Evolutionary conservation across 345 rosid species (phyloP), one percentile per base, ranked within the genome.

Genomic region (Carallia pectinifolia): DNA sequence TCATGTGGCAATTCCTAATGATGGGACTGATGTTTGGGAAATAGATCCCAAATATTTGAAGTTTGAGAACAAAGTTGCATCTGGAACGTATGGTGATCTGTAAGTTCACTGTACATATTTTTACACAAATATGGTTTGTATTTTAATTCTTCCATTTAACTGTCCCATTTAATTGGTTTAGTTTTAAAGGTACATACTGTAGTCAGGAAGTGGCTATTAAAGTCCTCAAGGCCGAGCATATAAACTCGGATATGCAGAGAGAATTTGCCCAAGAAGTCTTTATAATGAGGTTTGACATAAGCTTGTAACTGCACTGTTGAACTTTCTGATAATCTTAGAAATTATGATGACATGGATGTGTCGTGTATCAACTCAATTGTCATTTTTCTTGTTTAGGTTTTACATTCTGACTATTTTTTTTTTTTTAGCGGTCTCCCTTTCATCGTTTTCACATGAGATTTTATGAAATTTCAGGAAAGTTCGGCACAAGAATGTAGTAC

Each of bases 201-300:
- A 85, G 97, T 82, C 98, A 94, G 87, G 98, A 90, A 74, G 97
- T 94, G 56, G 98, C 98, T 63, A 91, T 94, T 77, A 94, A 94
- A 84, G 85, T 94, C 78, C 89, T 94, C 73, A 91, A 91, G 85
- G 82, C 96, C n/a, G 98, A 94, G 80, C 95, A 90, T 60, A 71
- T 91, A 74, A 84, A 87, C 83, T 80, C 92, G 39, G 96, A 91
- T 76, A 53, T 91, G 85, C 92, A 87, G 81, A 90, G 81, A 77
- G 98, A 94, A 81, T 94, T 94, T 80, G 92, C 96, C 27, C 98
- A 91, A 81, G 98, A 94, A 87, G 98, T 94, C 67, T 94, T 72
- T 65, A 94, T 94, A 65, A 87, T 94, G 97, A 90, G 98, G 98
- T 94, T 80, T 71, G 84, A 66, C 38, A 30, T 23, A 23, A 23